phyloP scores from a whole-genome alignment of 371 early-diverging fungal genomes.

The Actinomucor elegans region DNA sequence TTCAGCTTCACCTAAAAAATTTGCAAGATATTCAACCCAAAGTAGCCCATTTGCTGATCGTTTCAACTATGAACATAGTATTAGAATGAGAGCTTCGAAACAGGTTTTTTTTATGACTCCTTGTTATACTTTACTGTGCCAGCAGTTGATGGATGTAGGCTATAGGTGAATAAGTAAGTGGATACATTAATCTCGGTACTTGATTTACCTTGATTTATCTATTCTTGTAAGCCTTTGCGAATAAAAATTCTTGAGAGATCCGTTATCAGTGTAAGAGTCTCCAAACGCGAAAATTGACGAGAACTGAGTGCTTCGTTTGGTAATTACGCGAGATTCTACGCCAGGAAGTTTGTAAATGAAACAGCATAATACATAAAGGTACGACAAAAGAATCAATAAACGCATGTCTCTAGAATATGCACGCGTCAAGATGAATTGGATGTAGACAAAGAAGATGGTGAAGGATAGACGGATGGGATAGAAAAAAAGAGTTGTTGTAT shows the following conservation, averaged over 20 bases:
- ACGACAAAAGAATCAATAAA: no score
- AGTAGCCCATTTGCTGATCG: conserved; percentile 12
- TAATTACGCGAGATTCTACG: neutral
- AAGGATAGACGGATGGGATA: no score
- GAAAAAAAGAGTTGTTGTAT: no score
- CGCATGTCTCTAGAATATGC: no score
- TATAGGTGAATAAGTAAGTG: neutral
- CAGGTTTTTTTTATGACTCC: neutral
- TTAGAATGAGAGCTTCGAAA: neutral
- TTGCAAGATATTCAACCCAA: conserved; percentile 17
- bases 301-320: neutral
- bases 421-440: no score
- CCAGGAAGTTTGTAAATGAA: no score
- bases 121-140: neutral
- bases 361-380: no score
- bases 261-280: conserved; percentile 22
- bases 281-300: conserved; percentile 13
- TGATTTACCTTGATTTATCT: neutral
- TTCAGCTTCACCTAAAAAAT: neutral
- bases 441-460: no score
- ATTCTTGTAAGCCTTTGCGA: neutral
- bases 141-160: neutral
- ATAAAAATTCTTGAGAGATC: conserved; percentile 4
- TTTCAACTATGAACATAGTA: conserved; percentile 1
- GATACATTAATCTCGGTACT: neutral